Evolutionary conservation across 768 basidiomycete species (phyloP), one percentile per base, ranked within the genome.

Genomic region (Collybia sordida): DNA sequence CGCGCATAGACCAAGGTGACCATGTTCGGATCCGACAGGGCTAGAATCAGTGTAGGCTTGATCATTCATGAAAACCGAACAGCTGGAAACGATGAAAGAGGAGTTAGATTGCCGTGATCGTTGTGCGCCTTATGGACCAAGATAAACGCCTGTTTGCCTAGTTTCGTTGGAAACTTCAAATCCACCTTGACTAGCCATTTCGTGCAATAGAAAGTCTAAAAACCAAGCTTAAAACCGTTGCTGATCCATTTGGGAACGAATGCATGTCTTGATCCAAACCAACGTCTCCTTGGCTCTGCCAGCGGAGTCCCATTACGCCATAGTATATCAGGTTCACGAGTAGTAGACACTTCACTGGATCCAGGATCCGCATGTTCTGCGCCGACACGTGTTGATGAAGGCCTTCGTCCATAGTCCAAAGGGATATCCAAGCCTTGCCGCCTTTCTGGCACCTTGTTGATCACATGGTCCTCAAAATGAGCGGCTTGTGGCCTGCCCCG

Each of bases 361-460:
- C 31, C 44, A 45, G 19, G 12, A 22, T 12, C 14, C 39, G 23
- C 23, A 17, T 21, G 21, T 14, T 25, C 45, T 17, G 21, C 18
- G 35, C 45, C 8, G 15, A 1, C 45, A 47, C 45, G 45, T 47
- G 45, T 23, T 46, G 45, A 37, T 37, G 35, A 46, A 24, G 34
- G 36, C 22, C 39, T 48, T 38, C 43, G 24, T 23, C 39, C 39
- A 21, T 42, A 38, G 19, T 31, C 42, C 35, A 49, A 47, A 1
- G 43, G 51, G 18, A 51, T 43, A 46, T 51, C 56, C 43, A 54
- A 51, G 36, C 52, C 34, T 47, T 22, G 37, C n/a, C 55, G 49
- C 7, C 49, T 43, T 19, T 34, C 31, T 18, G 36, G 17, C 12
- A 6, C 14, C n/a, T 14, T 24, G 14, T n/a, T 21, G 23, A 24